Conservation (phyloP, 2,329 filamentous ascomycete species). For the Exophiala dermatitidis region DNA sequence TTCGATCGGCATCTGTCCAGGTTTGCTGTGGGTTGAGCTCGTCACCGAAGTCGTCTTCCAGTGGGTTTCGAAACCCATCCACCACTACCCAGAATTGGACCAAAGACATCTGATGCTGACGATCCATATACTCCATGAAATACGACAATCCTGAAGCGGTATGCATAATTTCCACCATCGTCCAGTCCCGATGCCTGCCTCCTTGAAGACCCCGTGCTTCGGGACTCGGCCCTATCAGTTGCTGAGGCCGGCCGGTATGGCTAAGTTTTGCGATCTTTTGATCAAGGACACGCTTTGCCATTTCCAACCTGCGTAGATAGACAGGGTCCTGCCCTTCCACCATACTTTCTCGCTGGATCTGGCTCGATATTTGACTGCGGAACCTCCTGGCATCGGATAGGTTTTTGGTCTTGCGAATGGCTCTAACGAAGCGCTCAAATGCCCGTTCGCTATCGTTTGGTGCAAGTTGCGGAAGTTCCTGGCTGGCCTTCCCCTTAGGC, state of each 20-base stretch:
- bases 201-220: conserved; percentile 34
- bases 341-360: conserved; percentile 75
- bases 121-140: conserved; percentile 99
- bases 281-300: conserved; percentile 80
- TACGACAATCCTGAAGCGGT: conserved; percentile 88
- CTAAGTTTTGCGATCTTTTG: conserved; percentile 79
- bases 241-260: conserved; percentile 46
- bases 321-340: conserved; percentile 74
- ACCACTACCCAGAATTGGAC: conserved; percentile 99
- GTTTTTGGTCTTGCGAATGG: conserved; percentile 80
- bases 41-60: conserved; percentile 78
- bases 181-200: conserved; percentile 62
- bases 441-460: conserved; percentile 81
- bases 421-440: conserved; percentile 89
- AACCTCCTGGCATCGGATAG: conserved; percentile 88
- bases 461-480: conserved; percentile 68
- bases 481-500: conserved; percentile 57
- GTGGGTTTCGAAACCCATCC: conserved; percentile 86
- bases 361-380: conserved; percentile 83
- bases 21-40: conserved; percentile 36
- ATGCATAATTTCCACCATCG: conserved; percentile 76
- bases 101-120: conserved; percentile 73
- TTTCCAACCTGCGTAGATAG: conserved; percentile 83
- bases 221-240: conserved; percentile 22
- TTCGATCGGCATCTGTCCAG: conserved; percentile 78